phyloP scores from a whole-genome alignment of 2,329 filamentous ascomycete species.

The Bipolaris cookei region DNA sequence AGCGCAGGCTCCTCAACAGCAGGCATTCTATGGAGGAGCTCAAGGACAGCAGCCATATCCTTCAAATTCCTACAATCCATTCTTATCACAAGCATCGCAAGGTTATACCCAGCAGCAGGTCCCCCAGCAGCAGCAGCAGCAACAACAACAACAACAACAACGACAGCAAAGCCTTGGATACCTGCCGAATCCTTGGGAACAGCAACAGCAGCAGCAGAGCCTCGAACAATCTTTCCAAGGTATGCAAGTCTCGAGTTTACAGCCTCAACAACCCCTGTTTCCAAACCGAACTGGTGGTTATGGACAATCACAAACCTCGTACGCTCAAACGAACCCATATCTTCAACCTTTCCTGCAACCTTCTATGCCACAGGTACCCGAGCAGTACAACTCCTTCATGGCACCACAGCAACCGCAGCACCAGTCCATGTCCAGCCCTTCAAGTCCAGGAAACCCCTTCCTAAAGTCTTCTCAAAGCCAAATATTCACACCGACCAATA shows the following conservation, averaged over 20 bases:
- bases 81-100: constrained; percentile 57
- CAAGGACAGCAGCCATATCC: constrained; percentile 36
- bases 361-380: constrained; percentile 50
- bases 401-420: constrained; percentile 40
- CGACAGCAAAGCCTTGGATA: constrained; percentile 17
- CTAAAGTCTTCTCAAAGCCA: constrained; percentile 53
- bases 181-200: constrained; percentile 27
- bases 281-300: constrained; percentile 76
- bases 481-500: constrained; percentile 46
- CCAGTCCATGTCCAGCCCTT: constrained; percentile 51
- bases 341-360: constrained; percentile 51
- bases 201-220: constrained; percentile 45
- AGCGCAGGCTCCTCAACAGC: constrained; percentile 38
- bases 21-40: constrained; percentile 32
- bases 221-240: constrained; percentile 76
- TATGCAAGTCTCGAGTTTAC: constrained; percentile 65
- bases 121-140: constrained; percentile 7
- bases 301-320: constrained; percentile 49
- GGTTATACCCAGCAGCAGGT: constrained; percentile 28
- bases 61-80: constrained; percentile 70
- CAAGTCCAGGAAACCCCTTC: constrained; percentile 52
- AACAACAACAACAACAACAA: constrained; percentile 16
- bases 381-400: constrained; percentile 47
- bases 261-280: constrained; percentile 61
- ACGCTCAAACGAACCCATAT: constrained; percentile 50